Evolutionary conservation across 176 grass and related monocot genomes (phyloP).

Genomic region (Zoysia pacifica): DNA sequence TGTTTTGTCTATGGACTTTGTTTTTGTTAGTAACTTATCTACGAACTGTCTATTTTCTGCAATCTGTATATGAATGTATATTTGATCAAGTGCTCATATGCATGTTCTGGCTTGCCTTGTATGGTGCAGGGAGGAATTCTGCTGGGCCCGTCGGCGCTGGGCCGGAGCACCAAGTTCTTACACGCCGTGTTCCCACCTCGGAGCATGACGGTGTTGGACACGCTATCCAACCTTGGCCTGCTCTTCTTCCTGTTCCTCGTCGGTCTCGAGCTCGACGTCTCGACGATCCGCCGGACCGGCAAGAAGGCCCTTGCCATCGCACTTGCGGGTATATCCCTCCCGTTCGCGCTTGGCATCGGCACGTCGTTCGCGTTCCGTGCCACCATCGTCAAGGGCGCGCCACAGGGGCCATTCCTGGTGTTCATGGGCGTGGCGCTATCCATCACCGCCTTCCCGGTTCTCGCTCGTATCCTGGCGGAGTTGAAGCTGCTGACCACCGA

Average conservation of each 20-base stretch:
- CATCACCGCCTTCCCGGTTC: constrained; percentile 76
- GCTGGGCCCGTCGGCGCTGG: constrained; percentile 70
- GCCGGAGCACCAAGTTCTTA: constrained; percentile 74
- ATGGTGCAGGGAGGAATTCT: constrained; percentile 69
- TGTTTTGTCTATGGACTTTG: too few relatives aligned
- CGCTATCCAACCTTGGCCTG: constrained; percentile 69
- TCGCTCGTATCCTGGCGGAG: constrained; percentile 76
- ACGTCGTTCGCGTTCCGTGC: constrained; percentile 57
- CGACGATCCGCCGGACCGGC: constrained; percentile 65
- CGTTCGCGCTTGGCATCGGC: constrained; percentile 64
- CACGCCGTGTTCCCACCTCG: constrained; percentile 51
- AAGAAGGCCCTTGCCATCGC: constrained; percentile 60
- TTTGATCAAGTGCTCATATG: neutral
- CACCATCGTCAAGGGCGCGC: constrained; percentile 51
- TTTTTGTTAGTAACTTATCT: too few relatives aligned
- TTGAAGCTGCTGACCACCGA: constrained; percentile 77
- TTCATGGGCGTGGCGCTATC: constrained; percentile 92
- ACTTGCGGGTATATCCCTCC: constrained; percentile 53
- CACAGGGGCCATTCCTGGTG: constrained; percentile 48
- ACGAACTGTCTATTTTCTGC: too few relatives aligned
- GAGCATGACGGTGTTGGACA: constrained; percentile 78
- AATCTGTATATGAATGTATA: too few relatives aligned
- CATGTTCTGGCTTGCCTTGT: neutral
- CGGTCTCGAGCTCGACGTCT: constrained; percentile 71
- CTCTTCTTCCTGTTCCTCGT: constrained; percentile 89